Conservation (phyloP, 1,139 yeast genomes). For the Candida buenavistaensis region DNA sequence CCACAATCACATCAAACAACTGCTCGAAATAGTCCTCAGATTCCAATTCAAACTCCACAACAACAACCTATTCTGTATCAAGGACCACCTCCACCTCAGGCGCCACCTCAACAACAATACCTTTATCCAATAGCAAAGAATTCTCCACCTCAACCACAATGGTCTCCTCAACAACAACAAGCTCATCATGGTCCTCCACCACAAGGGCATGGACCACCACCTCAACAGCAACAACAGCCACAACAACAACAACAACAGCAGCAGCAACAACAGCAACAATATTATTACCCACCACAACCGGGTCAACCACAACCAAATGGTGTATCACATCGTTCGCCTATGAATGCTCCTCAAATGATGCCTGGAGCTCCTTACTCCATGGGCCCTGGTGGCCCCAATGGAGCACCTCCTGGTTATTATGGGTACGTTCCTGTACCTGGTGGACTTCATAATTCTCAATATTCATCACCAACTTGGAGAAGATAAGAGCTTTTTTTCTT, state of each 20-base stretch:
- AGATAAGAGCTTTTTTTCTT: slow-evolving; percentile 17
- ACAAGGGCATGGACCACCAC: slow-evolving; percentile 6
- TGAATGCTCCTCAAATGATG: slow-evolving; percentile 13
- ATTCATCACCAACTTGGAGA: slow-evolving; percentile 35
- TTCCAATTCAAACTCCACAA: slow-evolving; percentile 12
- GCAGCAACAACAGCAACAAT: slow-evolving; percentile 10
- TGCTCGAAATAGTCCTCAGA: slow-evolving; percentile 10
- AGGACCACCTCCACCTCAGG: slow-evolving; percentile 10
- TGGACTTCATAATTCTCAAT: slow-evolving; percentile 24
- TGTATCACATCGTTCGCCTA: slow-evolving; percentile 19
- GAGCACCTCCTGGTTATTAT: slow-evolving; percentile 36
- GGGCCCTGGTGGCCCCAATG: slow-evolving; percentile 17
- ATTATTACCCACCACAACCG: slow-evolving; percentile 19
- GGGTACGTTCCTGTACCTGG: slow-evolving; percentile 39
- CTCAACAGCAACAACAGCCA: slow-evolving; percentile 17
- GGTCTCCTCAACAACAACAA: slow-evolving; percentile 23
- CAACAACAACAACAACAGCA: slow-evolving; percentile 7
- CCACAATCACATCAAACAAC: slow-evolving; percentile 8
- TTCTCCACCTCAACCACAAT: slow-evolving; percentile 25
- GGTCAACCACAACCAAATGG: slow-evolving; percentile 17
- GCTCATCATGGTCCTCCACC: slow-evolving; percentile 17
- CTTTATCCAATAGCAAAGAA: slow-evolving; percentile 21
- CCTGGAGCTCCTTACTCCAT: slow-evolving; percentile 21
- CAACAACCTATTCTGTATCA: slow-evolving; percentile 10
- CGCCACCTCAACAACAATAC: slow-evolving; percentile 11